Base-by-base conservation (phyloP, 2,329 filamentous ascomycete species). In the Ceratocystis papillata region DNA sequence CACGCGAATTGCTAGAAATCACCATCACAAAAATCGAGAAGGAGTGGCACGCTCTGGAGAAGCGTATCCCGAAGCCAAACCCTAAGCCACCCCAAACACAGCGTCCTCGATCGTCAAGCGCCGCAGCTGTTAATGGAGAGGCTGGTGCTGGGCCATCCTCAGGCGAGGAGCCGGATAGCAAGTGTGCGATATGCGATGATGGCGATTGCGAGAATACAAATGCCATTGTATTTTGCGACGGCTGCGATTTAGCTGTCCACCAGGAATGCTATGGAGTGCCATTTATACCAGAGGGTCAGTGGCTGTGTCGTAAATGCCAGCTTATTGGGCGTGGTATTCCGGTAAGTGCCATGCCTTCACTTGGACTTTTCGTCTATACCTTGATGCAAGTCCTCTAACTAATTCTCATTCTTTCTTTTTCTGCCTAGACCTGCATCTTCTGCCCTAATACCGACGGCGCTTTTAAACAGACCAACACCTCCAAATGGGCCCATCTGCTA, bases 141-240 rank as follows among this genome's bases (percentile, higher is more conserved):
- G 87, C 89, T 57, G 85, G 88, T 69, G 59, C 59, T 3, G 64
- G 64, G 8, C 72, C 70, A 3, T 59, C 28, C 8, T 59, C 55
- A 6, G 90, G 90, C 22, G 94, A 97, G 76, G 93, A 97, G 75
- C 92, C 94, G 71, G 94, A 99, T 75, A 96, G 88, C 71, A 97
- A 96, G 75, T 99, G 94, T 74, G 92, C 90, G 25, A 95, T 99
- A 67, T 99, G 94, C 74, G 94, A 99, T 73, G 94, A 99, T 73
- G 94, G 94, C n/a, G 94, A 99, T 73, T 99, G 94, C 73, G 94
- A 99, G 77, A 99, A 99, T 75, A 95, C 94, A 25, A 99, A 99
- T 73, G 94, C 94, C 0, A 99, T 99, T 72, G 94, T 99, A 25
- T 99, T 99, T 73, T 99, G 94, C 74, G 94, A 99, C 74, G 94